Base-by-base conservation (phyloP, 345 rosid genomes). In the Brassica incana region DNA sequence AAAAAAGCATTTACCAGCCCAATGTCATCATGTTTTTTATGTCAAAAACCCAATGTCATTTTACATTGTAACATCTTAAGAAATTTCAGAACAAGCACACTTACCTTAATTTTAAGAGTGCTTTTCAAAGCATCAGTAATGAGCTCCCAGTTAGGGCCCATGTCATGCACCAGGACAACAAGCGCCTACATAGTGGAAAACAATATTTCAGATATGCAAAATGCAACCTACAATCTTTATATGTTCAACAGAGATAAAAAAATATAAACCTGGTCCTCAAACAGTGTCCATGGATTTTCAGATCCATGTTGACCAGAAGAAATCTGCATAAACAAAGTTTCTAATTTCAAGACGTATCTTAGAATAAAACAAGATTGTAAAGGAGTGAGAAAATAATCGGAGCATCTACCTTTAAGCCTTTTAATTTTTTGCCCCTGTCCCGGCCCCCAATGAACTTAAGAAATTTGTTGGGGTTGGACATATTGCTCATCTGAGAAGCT, bases 71-170 rank as follows among this genome's bases (percentile, higher is more conserved):
- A 43, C 16, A 3, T 43, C 52, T 11, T 65, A 38, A 62, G 67
- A 81, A 58, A 50, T 15, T 71, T 56, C 56, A 69, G 23, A 64
- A 65, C 79, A 71, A 52, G 16, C 9, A 75, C n/a, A n/a, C 43
- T 79, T 77, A 93, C 99, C 97, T 95, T 91, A 80, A 95, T 89
- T 68, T 93, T 96, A 78, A 91, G 87, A 61, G 91, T 88, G 79
- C 89, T 87, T 80, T 91, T 93, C 79, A 95, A 87, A 38, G 96
- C 93, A 86, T 95, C 99, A 82, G 98, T 89, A 54, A 95, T 88
- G 86, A 95, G 89, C 88, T 91, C 98, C 98, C 99, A 95, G 71
- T 91, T 93, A 65, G 97, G 99, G 80, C 99, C 99, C 97, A 95
- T 87, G 79, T 95, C 99, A 76, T 95, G 99, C 50, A 93, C 98